These are phyloP conservation scores for Metroxylon sagu DNA, from an alignment of 176 grass and related monocot genomes.

Conservation along the genomic window DNA sequence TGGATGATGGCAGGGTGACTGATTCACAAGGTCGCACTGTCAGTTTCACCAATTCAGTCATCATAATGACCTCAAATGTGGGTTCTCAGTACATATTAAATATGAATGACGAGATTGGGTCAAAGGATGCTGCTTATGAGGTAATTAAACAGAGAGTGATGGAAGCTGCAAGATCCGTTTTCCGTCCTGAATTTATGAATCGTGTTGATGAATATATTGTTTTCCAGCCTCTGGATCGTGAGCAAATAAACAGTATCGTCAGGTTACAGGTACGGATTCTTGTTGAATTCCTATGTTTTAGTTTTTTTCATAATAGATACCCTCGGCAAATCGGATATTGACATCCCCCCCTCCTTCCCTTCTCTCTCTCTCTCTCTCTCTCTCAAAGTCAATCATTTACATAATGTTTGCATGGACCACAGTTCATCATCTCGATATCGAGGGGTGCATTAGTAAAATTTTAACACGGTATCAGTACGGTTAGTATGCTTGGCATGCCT, in stretches of 20 bases:
- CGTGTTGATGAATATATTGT: slow-evolving; percentile 94
- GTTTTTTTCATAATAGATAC: no score
- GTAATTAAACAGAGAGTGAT: slow-evolving; percentile 87
- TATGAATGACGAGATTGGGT: slow-evolving; percentile 63
- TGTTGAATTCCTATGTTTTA: background rate
- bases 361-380: no score
- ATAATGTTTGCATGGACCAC: no score
- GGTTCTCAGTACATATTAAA: slow-evolving; percentile 95
- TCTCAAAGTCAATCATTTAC: no score
- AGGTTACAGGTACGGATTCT: slow-evolving; percentile 61
- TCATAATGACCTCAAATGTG: slow-evolving; percentile 99
- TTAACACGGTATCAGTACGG: no score
- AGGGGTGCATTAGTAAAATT: no score
- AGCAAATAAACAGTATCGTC: slow-evolving; percentile 81
- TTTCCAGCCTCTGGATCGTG: slow-evolving; percentile 75
- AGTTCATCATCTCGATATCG: no score
- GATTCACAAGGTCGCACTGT: slow-evolving; percentile 91
- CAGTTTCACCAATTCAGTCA: slow-evolving; percentile 77
- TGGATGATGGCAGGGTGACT: slow-evolving; percentile 90
- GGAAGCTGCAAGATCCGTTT: slow-evolving; percentile 89
- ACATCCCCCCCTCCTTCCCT: no score
- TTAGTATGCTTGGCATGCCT: no score
- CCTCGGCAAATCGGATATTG: no score
- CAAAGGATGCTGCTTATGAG: slow-evolving; percentile 55
- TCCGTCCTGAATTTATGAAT: slow-evolving; percentile 97